Conservation (phyloP, 495 filamentous ascomycete species). For the Daldinia concentrica region DNA sequence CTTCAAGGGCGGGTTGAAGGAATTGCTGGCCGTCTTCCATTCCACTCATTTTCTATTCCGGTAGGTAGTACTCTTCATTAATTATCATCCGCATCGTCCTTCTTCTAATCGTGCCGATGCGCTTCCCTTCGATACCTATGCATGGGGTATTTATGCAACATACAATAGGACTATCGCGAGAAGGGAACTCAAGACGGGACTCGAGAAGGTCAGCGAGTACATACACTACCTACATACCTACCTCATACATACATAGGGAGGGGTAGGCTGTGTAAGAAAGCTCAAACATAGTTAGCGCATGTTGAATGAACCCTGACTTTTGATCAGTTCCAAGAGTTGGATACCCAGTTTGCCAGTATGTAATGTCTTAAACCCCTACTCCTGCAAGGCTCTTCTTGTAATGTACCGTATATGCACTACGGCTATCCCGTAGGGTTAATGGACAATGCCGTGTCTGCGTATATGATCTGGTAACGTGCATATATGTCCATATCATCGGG, state of each 20-base stretch:
- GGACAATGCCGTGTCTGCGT: not conserved
- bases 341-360: not conserved
- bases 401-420: not conserved
- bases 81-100: slow-evolving; percentile 28
- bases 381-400: slow-evolving; percentile 7
- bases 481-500: not conserved
- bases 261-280: not conserved
- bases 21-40: slow-evolving; percentile 28
- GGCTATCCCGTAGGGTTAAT: slow-evolving; percentile 6
- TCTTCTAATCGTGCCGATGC: slow-evolving; percentile 17
- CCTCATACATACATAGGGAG: not conserved
- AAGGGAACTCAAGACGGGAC: not conserved
- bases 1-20: slow-evolving; percentile 20
- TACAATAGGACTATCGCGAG: not conserved
- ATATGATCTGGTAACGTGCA: not conserved
- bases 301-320: not conserved
- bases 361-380: not conserved
- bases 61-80: slow-evolving; percentile 36
- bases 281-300: slow-evolving; percentile 2
- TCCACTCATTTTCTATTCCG: slow-evolving; percentile 27
- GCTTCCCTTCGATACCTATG: not conserved
- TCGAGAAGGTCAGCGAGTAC: not conserved
- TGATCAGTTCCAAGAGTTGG: slow-evolving; percentile 1
- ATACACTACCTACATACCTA: too few species aligned
- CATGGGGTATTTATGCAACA: too few species aligned